These are phyloP conservation scores for Forsythia suspensa DNA, from an alignment of 257 asterid genomes.

Conservation along the genomic window DNA sequence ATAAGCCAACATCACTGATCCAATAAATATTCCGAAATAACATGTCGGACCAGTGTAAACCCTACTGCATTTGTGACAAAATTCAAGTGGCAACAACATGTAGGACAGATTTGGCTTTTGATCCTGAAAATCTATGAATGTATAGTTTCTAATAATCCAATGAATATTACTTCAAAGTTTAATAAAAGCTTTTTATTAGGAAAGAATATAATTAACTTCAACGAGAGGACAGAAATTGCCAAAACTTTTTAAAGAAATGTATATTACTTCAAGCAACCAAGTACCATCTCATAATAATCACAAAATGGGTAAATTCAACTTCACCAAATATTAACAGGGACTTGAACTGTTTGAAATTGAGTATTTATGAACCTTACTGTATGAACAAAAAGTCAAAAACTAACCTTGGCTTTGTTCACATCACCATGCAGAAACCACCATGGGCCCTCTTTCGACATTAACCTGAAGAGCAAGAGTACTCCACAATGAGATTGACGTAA, in stretches of 20 bases:
- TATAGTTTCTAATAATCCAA: too few species aligned
- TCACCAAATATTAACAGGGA: background rate
- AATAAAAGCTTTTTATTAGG: too few species aligned
- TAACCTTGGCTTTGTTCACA: constrained; percentile 46
- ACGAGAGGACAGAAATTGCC: background rate
- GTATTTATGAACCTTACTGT: background rate
- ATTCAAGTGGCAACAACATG: too few species aligned
- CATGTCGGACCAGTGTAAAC: background rate
- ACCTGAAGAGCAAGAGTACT: constrained; percentile 40
- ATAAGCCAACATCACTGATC: background rate
- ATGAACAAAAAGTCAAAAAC: constrained; percentile 8
- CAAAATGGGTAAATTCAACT: background rate
- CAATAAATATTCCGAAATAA: background rate
- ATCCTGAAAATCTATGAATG: too few species aligned
- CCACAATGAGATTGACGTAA: background rate
- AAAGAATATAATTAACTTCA: background rate
- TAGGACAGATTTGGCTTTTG: background rate
- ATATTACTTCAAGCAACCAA: background rate
- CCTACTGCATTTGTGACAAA: background rate
- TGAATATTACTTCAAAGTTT: too few species aligned
- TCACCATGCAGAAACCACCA: constrained; percentile 94
- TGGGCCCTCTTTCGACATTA: constrained; percentile 62
- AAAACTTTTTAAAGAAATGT: too few species aligned
- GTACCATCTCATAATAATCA: background rate
- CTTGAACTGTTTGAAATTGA: background rate